Base-by-base conservation (phyloP, 2,329 filamentous ascomycete species). In the Phialemoniopsis sp. region DNA sequence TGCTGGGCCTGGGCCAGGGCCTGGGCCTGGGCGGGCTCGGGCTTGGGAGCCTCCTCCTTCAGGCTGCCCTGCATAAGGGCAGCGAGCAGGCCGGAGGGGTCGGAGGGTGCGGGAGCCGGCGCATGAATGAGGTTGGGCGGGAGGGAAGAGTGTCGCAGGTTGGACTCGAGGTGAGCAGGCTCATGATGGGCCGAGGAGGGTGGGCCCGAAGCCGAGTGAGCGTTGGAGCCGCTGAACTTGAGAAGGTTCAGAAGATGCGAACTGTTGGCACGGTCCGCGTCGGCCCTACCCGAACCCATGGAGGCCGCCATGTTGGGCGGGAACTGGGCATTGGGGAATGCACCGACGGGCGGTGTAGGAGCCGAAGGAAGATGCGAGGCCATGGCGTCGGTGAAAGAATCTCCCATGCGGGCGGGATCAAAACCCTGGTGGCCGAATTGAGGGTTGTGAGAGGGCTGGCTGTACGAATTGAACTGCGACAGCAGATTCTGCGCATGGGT, bases 1-100 rank as follows among this genome's bases (percentile, higher is more conserved):
- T 57, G 58, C 28, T 33, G 32, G 9, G 34, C 47, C 37, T 39
- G 43, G 12, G 45, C 45, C 32, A 49, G 39, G 28, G 46, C 47
- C n/a, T 50, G 42, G 18, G 46, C 46, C 47, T 55, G 56, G 43
- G 50, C 28, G 19, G 36, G 45, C 37, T 67, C 65, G n/a, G 50
- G 46, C 49, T 59, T 58, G 8, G 63, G 46, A 41, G 65, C 61
- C 31, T 78, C 73, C 21, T 65, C 58, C 43, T 77, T 72, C 46
- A 71, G 57, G 40, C 67, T 66, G 44, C 77, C 77, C 56, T 75
- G 71, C 71, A 81, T 80, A 57, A 81, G 67, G 41, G 75, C 76
- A 41, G 77, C 76, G 39, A 81, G 67, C 46, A 80, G 60, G 40
- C 77, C 77, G 33, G 68, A 68, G 17, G 77, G 77, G 44, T 80